phyloP scores from a whole-genome alignment of 805 yeast species.

The Candida takata region DNA sequence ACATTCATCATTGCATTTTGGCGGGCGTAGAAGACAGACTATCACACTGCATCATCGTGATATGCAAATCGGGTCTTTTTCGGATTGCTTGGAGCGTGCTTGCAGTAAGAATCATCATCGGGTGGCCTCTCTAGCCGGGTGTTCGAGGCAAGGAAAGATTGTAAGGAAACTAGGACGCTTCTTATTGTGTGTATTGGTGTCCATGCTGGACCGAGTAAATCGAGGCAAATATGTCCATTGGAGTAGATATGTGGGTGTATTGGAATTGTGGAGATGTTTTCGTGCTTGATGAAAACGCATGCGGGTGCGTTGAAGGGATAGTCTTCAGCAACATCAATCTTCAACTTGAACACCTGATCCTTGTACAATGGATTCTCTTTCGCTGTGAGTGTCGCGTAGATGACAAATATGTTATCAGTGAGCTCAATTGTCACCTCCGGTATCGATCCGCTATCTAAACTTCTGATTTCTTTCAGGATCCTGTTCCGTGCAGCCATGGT shows the following conservation, averaged over 20 bases:
- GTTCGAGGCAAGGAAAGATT: constrained; percentile 56
- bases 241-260: constrained; percentile 70
- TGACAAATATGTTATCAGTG: constrained; percentile 26
- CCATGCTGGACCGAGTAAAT: constrained; percentile 44
- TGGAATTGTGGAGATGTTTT: constrained; percentile 35
- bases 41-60: constrained; percentile 46
- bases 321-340: constrained; percentile 33
- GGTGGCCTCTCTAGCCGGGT: constrained; percentile 43
- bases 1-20: background rate
- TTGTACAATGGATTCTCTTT: constrained; percentile 30
- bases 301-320: constrained; percentile 59
- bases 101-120: constrained; percentile 45
- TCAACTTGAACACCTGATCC: constrained; percentile 30
- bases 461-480: constrained; percentile 21
- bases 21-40: background rate
- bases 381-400: constrained; percentile 34
- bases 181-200: constrained; percentile 29
- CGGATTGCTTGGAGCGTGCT: constrained; percentile 53
- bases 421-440: constrained; percentile 25
- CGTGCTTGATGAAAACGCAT: constrained; percentile 39
- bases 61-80: constrained; percentile 40
- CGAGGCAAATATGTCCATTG: constrained; percentile 74
- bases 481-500: constrained; percentile 18
- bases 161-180: constrained; percentile 48
- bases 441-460: constrained; percentile 11